Conservation (phyloP, 345 rosid species). For the Adansonia digitata region DNA sequence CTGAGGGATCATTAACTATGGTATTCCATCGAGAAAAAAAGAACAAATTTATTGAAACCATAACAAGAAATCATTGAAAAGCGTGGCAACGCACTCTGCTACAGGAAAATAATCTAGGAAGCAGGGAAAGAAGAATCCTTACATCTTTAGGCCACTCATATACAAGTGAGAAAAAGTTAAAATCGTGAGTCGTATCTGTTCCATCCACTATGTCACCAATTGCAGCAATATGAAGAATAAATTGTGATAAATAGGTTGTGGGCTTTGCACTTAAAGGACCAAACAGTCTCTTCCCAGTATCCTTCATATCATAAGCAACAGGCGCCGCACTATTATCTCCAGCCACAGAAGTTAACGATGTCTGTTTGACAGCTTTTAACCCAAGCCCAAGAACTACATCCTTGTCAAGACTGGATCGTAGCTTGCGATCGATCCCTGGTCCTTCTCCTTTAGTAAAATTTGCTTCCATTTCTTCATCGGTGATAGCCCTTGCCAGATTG, state of each 20-base stretch:
- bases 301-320: slow-evolving; percentile 57
- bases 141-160: slow-evolving; percentile 99
- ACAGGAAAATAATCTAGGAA: slow-evolving; percentile 8
- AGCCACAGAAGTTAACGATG: slow-evolving; percentile 36
- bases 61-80: neutral
- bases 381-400: slow-evolving; percentile 93
- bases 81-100: slow-evolving; percentile 4
- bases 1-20: neutral
- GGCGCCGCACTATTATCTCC: slow-evolving; percentile 44
- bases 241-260: slow-evolving; percentile 81
- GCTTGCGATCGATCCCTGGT: slow-evolving; percentile 32
- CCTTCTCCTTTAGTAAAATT: slow-evolving; percentile 46
- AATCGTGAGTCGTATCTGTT: slow-evolving; percentile 97
- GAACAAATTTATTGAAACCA: neutral
- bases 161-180: slow-evolving; percentile 89
- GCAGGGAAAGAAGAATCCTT: slow-evolving; percentile 32
- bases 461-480: slow-evolving; percentile 79
- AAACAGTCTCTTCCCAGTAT: slow-evolving; percentile 69
- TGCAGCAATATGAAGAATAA: slow-evolving; percentile 92
- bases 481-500: slow-evolving; percentile 90
- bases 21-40: neutral
- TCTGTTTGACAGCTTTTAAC: slow-evolving; percentile 51
- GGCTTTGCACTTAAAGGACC: slow-evolving; percentile 79
- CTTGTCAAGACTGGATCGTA: slow-evolving; percentile 40
- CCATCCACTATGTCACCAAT: slow-evolving; percentile 99